A percentile compares a stretch with the other conserved stretches of the same genome.
phyloP scores from a whole-genome alignment of 1,139 yeast species.

The Martiniozyma asiatica region DNA sequence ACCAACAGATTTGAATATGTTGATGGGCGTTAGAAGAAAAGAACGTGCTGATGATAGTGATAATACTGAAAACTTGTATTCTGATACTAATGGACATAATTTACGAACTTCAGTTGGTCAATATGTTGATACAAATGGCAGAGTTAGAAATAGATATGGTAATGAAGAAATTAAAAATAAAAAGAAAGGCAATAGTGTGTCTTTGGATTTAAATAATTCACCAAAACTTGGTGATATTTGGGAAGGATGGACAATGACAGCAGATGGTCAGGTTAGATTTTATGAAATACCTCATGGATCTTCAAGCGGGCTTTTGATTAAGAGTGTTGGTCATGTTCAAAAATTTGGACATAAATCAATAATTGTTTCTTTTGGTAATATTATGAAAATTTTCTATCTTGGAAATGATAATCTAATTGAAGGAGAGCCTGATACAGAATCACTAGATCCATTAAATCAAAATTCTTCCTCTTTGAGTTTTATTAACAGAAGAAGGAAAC shows the following conservation, averaged over 20 bases:
- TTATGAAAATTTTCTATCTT: slow-evolving; percentile 57
- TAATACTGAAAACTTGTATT: slow-evolving; percentile 2
- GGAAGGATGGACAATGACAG: slow-evolving; percentile 74
- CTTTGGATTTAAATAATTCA: background rate
- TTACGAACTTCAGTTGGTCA: no score
- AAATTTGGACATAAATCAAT: slow-evolving; percentile 72
- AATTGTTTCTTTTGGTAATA: slow-evolving; percentile 61
- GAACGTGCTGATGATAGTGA: slow-evolving; percentile 11
- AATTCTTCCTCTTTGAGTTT: slow-evolving; percentile 29
- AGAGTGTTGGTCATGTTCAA: slow-evolving; percentile 39
- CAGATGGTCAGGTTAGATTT: slow-evolving; percentile 46
- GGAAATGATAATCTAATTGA: slow-evolving; percentile 48
- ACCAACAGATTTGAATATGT: slow-evolving; percentile 61
- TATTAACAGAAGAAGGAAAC: slow-evolving; percentile 36
- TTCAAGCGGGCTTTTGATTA: slow-evolving; percentile 32
- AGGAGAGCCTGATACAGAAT: slow-evolving; percentile 22
- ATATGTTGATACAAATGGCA: background rate
- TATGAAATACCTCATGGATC: slow-evolving; percentile 48
- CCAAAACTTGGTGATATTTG: slow-evolving; percentile 31
- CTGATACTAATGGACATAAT: no score
- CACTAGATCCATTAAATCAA: slow-evolving; percentile 20
- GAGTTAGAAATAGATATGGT: background rate
- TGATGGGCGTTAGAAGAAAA: slow-evolving; percentile 56
- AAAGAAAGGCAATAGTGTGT: no score
- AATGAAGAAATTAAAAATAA: background rate